Percentiles rank a stretch among this genome's conserved stretches.
Evolutionary conservation across 352 stramenopile species (phyloP).

Genomic region (Phytophthora megakarya): DNA sequence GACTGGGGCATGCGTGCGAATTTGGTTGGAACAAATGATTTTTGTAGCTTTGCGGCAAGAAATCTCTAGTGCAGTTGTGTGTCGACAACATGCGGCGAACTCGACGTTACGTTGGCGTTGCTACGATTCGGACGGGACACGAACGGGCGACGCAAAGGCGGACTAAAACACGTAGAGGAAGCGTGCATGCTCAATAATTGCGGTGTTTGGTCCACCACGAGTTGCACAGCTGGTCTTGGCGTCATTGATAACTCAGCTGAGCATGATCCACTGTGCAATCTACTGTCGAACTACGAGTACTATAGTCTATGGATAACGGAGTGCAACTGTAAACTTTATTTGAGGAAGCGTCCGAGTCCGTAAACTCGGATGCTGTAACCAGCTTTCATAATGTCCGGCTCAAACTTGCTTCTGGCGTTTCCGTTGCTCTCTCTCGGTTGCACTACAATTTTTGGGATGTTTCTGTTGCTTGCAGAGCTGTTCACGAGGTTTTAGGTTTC

Average conservation of each 20-base stretch:
- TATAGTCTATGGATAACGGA: neutral
- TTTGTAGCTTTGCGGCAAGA: constrained; percentile 1
- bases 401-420: neutral
- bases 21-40: neutral
- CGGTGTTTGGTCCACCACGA: constrained; percentile 1
- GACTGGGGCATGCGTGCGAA: constrained; percentile 3
- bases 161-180: neutral
- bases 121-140: constrained; percentile 10
- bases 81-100: constrained; percentile 3
- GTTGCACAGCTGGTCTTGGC: neutral
- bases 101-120: constrained; percentile 12
- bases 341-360: no score
- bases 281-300: neutral
- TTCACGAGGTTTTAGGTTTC: neutral
- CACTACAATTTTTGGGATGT: neutral
- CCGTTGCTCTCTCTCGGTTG: neutral
- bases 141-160: constrained; percentile 14
- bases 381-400: no score
- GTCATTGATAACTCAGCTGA: constrained; percentile 4
- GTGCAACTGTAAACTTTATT: neutral
- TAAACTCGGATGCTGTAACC: no score
- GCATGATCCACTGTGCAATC: neutral
- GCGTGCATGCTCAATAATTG: constrained; percentile 2
- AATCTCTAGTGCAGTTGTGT: neutral
- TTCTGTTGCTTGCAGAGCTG: neutral